Percentiles rank a stretch among this genome's conserved stretches.
Evolutionary conservation across 1,284 basidiomycete species (phyloP).

Genomic region (Gomphus bonarii): DNA sequence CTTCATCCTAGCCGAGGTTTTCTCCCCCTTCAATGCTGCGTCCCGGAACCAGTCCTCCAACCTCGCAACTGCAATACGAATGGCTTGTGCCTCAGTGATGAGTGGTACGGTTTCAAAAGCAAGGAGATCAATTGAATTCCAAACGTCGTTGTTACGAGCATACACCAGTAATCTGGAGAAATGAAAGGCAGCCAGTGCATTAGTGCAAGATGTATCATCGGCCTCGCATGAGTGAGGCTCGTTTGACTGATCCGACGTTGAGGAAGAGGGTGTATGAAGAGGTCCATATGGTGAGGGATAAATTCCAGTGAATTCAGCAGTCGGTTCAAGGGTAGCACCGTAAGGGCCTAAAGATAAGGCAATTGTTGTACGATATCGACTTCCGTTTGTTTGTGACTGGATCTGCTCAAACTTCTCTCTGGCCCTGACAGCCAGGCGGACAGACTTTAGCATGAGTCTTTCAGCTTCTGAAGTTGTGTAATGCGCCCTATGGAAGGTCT

Average conservation of each 20-base stretch:
- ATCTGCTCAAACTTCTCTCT: conserved; percentile 15
- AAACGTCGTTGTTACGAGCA: conserved; percentile 31
- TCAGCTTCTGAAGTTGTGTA: conserved; percentile 33
- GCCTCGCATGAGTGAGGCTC: conserved; percentile 15
- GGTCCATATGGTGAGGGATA: conserved; percentile 74
- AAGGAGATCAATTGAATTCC: conserved; percentile 51
- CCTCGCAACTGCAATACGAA: conserved; percentile 47
- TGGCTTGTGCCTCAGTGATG: conserved; percentile 52
- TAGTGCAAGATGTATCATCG: conserved; percentile 24
- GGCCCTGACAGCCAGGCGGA: conserved; percentile 35
- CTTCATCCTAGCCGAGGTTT: conserved; percentile 27
- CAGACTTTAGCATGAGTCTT: conserved; percentile 42
- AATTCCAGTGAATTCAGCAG: conserved; percentile 65
- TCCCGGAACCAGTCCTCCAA: conserved; percentile 22
- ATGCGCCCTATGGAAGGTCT: conserved; percentile 44
- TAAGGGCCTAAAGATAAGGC: conserved; percentile 68
- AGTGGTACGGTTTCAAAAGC: conserved; percentile 79
- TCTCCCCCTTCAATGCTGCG: not conserved
- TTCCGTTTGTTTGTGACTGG: not conserved
- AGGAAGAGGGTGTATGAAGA: conserved; percentile 12
- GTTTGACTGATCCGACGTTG: conserved; percentile 8
- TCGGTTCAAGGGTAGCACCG: conserved; percentile 55
- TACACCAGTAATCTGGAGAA: conserved; percentile 51
- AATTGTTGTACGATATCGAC: conserved; percentile 28
- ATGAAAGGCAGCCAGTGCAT: conserved; percentile 58